These are phyloP conservation scores for Mycena rebaudengoi DNA, from an alignment of 768 basidiomycete genomes.

Conservation along the genomic window DNA sequence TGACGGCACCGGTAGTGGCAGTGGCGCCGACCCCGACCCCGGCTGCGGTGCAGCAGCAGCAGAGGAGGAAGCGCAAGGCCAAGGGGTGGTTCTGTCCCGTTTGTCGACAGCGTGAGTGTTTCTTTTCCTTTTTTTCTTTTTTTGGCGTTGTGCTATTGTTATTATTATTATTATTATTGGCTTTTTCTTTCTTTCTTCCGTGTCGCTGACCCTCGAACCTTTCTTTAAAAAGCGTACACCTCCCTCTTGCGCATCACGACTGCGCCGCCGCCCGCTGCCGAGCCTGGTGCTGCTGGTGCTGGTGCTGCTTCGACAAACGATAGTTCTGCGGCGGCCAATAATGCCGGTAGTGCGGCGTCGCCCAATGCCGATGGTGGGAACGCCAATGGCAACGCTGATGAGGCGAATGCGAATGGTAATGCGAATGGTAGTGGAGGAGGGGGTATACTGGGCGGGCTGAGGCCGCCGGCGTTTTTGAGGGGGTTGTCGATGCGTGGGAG, in stretches of 20 bases:
- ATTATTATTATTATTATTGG: not conserved
- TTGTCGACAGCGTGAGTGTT: constrained; percentile 86
- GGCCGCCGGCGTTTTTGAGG: constrained; percentile 44
- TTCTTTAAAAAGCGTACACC: constrained; percentile 71
- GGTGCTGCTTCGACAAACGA: constrained; percentile 25
- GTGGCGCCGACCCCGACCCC: constrained; percentile 13
- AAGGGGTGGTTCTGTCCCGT: constrained; percentile 99
- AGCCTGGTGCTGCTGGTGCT: constrained; percentile 21
- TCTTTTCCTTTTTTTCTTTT: constrained; percentile 5
- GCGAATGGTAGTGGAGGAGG: constrained; percentile 18
- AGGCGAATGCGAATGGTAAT: not conserved
- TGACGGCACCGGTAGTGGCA: constrained; percentile 27
- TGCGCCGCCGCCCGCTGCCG: constrained; percentile 55
- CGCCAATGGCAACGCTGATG: too few relatives aligned
- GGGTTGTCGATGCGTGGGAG: constrained; percentile 25
- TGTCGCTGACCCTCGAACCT: not conserved
- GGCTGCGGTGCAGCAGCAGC: constrained; percentile 43
- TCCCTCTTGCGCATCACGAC: constrained; percentile 87
- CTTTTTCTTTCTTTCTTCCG: not conserved
- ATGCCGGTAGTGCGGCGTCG: too few relatives aligned
- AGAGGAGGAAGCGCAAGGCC: constrained; percentile 87
- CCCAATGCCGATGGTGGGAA: too few relatives aligned
- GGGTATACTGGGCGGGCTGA: constrained; percentile 32
- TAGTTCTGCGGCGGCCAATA: constrained; percentile 16
- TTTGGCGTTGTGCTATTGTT: not conserved